Conservation (phyloP, 441 rosid genomes). For the Bocquillonia castaneifolia region DNA sequence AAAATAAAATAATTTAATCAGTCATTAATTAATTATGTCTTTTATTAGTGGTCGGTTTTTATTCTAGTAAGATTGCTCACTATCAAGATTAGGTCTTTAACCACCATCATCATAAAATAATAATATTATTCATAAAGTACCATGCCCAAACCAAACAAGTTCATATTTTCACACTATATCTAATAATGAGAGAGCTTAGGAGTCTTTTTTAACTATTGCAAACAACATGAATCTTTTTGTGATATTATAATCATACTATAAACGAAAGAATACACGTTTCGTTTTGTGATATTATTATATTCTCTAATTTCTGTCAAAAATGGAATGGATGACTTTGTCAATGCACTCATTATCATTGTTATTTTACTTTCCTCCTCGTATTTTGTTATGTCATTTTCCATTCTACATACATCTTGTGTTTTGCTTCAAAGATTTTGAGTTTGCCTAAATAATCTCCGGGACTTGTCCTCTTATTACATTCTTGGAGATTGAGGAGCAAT, state of each 20-base stretch:
- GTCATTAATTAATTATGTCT: conserved; percentile 28
- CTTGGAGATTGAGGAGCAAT: not conserved
- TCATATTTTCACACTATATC: conserved; percentile 27
- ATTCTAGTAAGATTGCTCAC: conserved; percentile 30
- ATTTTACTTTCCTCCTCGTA: conserved; percentile 4
- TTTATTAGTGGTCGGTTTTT: conserved; percentile 40
- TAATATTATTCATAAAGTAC: not conserved
- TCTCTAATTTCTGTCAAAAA: not conserved
- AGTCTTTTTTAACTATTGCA: no score
- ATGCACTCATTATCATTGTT: conserved; percentile 6
- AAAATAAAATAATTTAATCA: conserved; percentile 26
- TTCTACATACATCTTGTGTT: not conserved
- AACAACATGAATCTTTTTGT: no score
- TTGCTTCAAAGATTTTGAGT: not conserved
- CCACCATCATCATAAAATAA: conserved; percentile 20
- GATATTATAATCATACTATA: conserved; percentile 11
- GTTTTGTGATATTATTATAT: not conserved
- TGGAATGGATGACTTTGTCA: conserved; percentile 7
- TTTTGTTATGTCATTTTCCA: conserved; percentile 19
- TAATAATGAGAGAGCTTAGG: no score
- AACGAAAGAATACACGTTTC: conserved; percentile 13
- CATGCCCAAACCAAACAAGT: not conserved
- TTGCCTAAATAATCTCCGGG: conserved; percentile 4
- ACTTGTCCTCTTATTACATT: not conserved
- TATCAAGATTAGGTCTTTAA: conserved; percentile 35